These are phyloP conservation scores for Ampelomyces quisqualis DNA, from an alignment of 2,329 filamentous ascomycete genomes.

Conservation along the genomic window DNA sequence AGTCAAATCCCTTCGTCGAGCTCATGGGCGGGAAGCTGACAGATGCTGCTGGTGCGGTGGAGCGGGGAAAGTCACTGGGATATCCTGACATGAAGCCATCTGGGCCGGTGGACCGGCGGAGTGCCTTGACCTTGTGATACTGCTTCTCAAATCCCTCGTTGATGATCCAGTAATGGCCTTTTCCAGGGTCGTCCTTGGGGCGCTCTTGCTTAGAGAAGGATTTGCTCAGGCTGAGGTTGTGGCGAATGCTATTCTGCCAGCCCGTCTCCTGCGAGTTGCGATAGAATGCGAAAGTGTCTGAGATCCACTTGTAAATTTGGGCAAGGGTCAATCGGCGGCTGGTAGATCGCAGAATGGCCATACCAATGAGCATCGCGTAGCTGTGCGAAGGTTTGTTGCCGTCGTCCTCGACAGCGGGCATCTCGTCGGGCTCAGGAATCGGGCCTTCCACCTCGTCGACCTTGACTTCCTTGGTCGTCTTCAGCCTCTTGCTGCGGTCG, in stretches of 20 bases:
- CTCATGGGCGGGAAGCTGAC: conserved; percentile 39
- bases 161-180: conserved; percentile 97
- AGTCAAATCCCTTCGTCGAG: conserved; percentile 50
- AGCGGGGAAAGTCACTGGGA: conserved; percentile 37
- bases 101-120: conserved; percentile 55
- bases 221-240: conserved; percentile 96
- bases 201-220: conserved; percentile 94
- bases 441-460: conserved; percentile 46
- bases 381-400: conserved; percentile 87
- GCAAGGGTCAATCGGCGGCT: conserved; percentile 81
- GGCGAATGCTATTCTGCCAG: conserved; percentile 99
- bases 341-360: conserved; percentile 89
- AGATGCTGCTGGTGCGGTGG: conserved; percentile 44
- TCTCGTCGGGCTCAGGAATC: conserved; percentile 73
- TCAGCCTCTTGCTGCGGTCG: conserved; percentile 71
- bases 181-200: conserved; percentile 94
- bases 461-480: conserved; percentile 57
- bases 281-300: conserved; percentile 90
- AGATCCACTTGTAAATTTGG: conserved; percentile 99
- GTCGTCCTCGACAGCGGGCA: conserved; percentile 79
- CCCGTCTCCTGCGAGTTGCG: conserved; percentile 73
- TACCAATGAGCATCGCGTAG: conserved; percentile 92
- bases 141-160: conserved; percentile 83
- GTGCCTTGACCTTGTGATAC: conserved; percentile 84
- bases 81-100: conserved; percentile 39